These are phyloP conservation scores for Shiraia bambusicola DNA, from an alignment of 2,329 filamentous ascomycete genomes.

Conservation along the genomic window DNA sequence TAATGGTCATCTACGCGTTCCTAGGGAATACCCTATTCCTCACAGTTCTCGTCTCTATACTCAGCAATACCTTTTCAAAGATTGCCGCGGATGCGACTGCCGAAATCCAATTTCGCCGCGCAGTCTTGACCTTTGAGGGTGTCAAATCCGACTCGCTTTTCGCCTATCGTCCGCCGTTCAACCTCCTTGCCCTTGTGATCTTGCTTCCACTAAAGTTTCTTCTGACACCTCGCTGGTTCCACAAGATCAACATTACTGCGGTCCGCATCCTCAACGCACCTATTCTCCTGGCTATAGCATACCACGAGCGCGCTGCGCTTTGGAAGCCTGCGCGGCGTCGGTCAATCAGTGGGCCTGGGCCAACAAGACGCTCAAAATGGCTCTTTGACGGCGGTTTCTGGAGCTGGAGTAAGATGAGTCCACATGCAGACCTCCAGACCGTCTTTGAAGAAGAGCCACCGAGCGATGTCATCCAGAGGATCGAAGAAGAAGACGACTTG, in stretches of 20 bases:
- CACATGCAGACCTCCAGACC: conserved; percentile 69
- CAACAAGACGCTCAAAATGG: conserved; percentile 46
- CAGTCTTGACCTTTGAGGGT: conserved; percentile 80
- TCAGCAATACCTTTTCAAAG: conserved; percentile 79
- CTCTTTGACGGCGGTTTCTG: conserved; percentile 47
- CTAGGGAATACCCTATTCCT: conserved; percentile 84
- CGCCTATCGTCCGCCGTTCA: conserved; percentile 80
- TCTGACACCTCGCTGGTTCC: conserved; percentile 82
- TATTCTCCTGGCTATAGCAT: conserved; percentile 68
- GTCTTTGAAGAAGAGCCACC: conserved; percentile 74
- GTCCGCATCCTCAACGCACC: conserved; percentile 76
- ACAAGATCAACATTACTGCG: conserved; percentile 80
- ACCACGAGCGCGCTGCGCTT: conserved; percentile 68
- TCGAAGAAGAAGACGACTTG: conserved; percentile 54
- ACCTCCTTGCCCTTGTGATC: conserved; percentile 72
- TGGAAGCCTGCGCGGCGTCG: conserved; percentile 56
- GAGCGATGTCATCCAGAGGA: conserved; percentile 51
- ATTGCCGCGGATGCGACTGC: conserved; percentile 75
- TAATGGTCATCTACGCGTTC: conserved; percentile 85
- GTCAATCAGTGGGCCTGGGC: conserved; percentile 31
- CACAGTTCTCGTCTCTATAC: conserved; percentile 85
- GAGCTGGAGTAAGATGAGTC: conserved; percentile 65
- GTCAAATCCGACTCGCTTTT: conserved; percentile 84
- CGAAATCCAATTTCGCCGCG: conserved; percentile 81
- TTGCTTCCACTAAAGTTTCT: conserved; percentile 76